phyloP scores from a whole-genome alignment of 1,284 basidiomycete genomes.

The Cutaneotrichosporon spelunceum region DNA sequence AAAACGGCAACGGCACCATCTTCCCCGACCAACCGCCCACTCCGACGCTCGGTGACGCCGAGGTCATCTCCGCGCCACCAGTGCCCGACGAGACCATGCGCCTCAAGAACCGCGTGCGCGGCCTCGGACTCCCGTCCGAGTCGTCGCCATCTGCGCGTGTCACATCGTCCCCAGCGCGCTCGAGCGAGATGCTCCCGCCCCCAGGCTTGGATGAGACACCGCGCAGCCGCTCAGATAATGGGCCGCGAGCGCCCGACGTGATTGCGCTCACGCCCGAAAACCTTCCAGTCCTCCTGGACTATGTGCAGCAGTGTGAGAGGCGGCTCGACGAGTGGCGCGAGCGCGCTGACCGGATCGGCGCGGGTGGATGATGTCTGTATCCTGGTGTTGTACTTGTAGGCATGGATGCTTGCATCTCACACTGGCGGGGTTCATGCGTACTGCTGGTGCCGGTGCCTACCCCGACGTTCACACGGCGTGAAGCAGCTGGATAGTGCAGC shows the following conservation, averaged over 20 bases:
- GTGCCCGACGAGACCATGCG: conserved; percentile 15
- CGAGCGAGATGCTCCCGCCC: conserved; percentile 1
- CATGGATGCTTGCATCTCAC: conserved; percentile 3
- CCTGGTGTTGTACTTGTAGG: neutral
- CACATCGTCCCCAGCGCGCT: conserved; percentile 11
- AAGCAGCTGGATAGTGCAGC: no score
- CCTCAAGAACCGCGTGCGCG: conserved; percentile 19
- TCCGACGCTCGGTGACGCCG: neutral
- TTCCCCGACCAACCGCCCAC: neutral
- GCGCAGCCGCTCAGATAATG: conserved; percentile 18
- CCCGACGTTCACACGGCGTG: no score
- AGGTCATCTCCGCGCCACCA: neutral
- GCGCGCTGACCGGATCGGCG: conserved; percentile 19
- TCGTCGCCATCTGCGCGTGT: conserved; percentile 16
- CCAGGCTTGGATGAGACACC: conserved; percentile 10
- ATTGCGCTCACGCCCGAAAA: conserved; percentile 48
- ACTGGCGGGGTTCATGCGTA: no score
- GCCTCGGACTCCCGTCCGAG: conserved; percentile 22
- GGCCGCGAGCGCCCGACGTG: conserved; percentile 8
- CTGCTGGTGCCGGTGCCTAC: no score
- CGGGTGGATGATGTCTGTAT: neutral
- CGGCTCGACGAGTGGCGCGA: conserved; percentile 40
- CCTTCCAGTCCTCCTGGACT: conserved; percentile 42
- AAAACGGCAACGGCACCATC: neutral
- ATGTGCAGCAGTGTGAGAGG: conserved; percentile 41